Evolutionary conservation across 2,329 filamentous ascomycete genomes (phyloP).

Genomic region (Alternaria sp.): DNA sequence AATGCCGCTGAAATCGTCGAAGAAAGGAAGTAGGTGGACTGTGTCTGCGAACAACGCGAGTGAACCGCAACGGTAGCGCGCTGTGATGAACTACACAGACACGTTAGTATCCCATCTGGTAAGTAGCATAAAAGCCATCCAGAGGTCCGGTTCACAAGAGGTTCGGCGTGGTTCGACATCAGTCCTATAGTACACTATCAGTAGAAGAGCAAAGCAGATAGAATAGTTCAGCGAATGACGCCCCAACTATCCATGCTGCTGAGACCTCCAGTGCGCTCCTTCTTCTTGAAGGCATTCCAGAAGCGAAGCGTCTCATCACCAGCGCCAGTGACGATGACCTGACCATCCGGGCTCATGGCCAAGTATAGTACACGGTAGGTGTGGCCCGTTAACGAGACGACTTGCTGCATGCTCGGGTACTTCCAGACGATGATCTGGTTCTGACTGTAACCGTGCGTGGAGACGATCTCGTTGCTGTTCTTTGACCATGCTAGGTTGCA

Average conservation of each 20-base stretch:
- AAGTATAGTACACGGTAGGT: constrained; percentile 96
- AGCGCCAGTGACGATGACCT: constrained; percentile 91
- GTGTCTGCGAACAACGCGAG: neutral
- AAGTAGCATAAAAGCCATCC: neutral
- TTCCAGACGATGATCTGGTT: constrained; percentile 99
- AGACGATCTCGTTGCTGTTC: constrained; percentile 96
- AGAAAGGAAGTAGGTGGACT: constrained; percentile 3
- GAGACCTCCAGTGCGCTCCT: constrained; percentile 69
- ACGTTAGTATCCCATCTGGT: neutral
- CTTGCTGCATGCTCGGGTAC: constrained; percentile 96
- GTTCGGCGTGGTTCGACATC: neutral
- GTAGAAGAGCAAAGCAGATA: constrained; percentile 3
- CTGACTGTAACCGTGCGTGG: constrained; percentile 95
- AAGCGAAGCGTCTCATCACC: constrained; percentile 96
- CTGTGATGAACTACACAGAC: constrained; percentile 9
- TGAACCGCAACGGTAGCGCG: neutral
- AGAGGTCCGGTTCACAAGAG: neutral
- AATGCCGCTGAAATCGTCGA: constrained; percentile 4
- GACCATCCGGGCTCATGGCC: constrained; percentile 95
- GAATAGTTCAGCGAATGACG: constrained; percentile 67
- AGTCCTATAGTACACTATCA: constrained; percentile 8
- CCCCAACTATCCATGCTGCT: constrained; percentile 75
- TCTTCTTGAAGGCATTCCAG: constrained; percentile 93
- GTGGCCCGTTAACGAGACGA: constrained; percentile 92
- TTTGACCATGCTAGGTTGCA: constrained; percentile 98